Base-by-base conservation (phyloP, 129 eudicot genomes). In the Flaveria sonorensis region DNA sequence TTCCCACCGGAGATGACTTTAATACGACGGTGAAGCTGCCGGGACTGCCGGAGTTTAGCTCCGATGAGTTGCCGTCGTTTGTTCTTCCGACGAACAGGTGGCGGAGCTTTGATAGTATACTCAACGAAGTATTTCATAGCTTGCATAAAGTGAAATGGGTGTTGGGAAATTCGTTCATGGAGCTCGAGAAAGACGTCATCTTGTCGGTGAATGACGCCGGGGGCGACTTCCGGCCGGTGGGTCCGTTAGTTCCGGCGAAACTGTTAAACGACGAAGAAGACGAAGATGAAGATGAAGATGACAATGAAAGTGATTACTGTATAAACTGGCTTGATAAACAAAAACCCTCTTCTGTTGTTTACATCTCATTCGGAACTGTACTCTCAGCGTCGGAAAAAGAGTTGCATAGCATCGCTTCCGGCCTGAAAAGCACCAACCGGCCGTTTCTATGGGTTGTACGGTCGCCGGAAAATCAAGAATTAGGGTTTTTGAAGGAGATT, bases 51-150 rank as follows among this genome's bases (percentile, higher is more conserved):
- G 45, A 62, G 14, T 45, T 85, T 15, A 20, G 4, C 16, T 12
- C 76, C 9, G 56, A 70, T 39, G 88, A 85, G 62, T 30, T 85
- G 8, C 85, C 88, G 19, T 72, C 88, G 46, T 81, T 85, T 50
- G 74, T 85, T 36, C 81, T 85, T 56, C 86, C 88, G 1, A 77
- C 83, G 21, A 81, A 81, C 53, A 9, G 75, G 1, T 9, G 61
- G 12, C 18, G 16, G 11, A 39, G 66, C 56, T 6, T 85, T 51
- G 30, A 71, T 6, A 74, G 47, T 4, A 3, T 73, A 14, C 36
- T 85, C 0, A 28, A 10, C 0, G 28, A 68, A 4, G 40, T 19
- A 32, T 72, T 85, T 42, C 18, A 69, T 15, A 69, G 42, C 75
- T 24, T 81, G 77, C 19, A 73, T 3, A 81, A 81, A 21, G 3